These are phyloP conservation scores for Cylindrodendrum hubeiense DNA, from an alignment of 2,329 filamentous ascomycete genomes.

Conservation along the genomic window DNA sequence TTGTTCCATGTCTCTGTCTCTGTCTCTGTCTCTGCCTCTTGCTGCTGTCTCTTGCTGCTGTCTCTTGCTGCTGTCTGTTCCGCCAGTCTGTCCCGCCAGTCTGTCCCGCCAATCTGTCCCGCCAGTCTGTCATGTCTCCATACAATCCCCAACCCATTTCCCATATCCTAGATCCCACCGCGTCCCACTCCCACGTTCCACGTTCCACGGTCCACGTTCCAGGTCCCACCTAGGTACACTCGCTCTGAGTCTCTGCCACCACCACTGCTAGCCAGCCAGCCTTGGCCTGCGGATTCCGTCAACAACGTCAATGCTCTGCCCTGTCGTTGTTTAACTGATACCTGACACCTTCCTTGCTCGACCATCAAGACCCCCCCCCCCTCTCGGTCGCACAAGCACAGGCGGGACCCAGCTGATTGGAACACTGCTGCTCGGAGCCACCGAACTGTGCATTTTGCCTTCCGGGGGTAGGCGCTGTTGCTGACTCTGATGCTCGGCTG, in stretches of 20 bases:
- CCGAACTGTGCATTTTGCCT: slow-evolving; percentile 18
- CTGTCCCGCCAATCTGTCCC: too few species aligned
- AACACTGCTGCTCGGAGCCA: slow-evolving; percentile 26
- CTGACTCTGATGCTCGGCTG: slow-evolving; percentile 2
- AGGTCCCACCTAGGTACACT: slow-evolving; percentile 11
- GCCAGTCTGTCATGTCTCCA: background rate
- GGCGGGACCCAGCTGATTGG: slow-evolving; percentile 33
- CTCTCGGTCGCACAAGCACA: slow-evolving; percentile 4
- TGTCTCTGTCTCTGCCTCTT: background rate
- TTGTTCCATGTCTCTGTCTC: slow-evolving; percentile 17
- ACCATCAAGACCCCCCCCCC: slow-evolving; percentile 6
- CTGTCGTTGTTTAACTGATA: slow-evolving; percentile 6
- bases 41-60: background rate
- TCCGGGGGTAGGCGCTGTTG: background rate
- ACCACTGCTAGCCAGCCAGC: background rate
- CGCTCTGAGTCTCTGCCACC: background rate
- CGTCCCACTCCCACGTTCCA: background rate
- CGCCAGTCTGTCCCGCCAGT: too few species aligned
- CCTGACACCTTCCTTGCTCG: slow-evolving; percentile 5
- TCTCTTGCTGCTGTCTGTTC: background rate
- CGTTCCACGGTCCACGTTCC: slow-evolving; percentile 10
- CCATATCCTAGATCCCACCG: slow-evolving; percentile 3
- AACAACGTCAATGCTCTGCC: slow-evolving; percentile 12
- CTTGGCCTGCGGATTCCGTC: slow-evolving; percentile 3
- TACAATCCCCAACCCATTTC: background rate